Evolutionary conservation across 116 monocot species (phyloP).

Genomic region (Posidonia oceanica): DNA sequence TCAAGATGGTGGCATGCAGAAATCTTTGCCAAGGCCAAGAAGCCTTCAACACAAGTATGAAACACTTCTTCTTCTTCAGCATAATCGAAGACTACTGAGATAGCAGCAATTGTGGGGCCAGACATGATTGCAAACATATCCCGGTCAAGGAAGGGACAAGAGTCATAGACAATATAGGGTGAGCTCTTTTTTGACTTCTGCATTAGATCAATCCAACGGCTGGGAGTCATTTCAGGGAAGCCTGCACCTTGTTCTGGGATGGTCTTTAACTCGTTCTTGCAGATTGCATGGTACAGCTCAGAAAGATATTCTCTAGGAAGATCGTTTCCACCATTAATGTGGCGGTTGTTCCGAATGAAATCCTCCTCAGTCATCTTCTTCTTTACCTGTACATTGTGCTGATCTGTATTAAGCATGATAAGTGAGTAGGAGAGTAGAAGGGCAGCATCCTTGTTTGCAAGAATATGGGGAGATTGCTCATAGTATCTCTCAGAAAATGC

Average conservation of each 20-base stretch:
- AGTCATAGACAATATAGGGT: constrained; percentile 52
- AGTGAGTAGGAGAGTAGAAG: constrained; percentile 69
- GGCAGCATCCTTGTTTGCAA: constrained; percentile 86
- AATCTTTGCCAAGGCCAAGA: constrained; percentile 60
- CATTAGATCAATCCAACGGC: constrained; percentile 79
- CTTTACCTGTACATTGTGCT: constrained; percentile 92
- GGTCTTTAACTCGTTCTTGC: constrained; percentile 69
- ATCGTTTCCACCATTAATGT: constrained; percentile 73
- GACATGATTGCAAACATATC: constrained; percentile 94
- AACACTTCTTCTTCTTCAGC: constrained; percentile 67
- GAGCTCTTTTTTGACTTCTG: constrained; percentile 60
- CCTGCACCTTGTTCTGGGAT: constrained; percentile 61
- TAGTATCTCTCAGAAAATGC: constrained; percentile 90
- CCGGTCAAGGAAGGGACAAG: constrained; percentile 42
- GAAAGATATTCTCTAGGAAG: constrained; percentile 75
- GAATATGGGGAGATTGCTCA: constrained; percentile 71
- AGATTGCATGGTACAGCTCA: constrained; percentile 68
- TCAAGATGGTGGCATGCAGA: constrained; percentile 62
- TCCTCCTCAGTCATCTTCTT: constrained; percentile 97
- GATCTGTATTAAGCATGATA: constrained; percentile 90
- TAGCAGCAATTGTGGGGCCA: constrained; percentile 78
- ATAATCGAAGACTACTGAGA: constrained; percentile 85
- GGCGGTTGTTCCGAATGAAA: constrained; percentile 78
- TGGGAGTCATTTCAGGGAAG: constrained; percentile 65
- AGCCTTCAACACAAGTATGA: constrained; percentile 52